Conservation (phyloP, 2,329 filamentous ascomycete genomes). For the Penicillium sp. region DNA sequence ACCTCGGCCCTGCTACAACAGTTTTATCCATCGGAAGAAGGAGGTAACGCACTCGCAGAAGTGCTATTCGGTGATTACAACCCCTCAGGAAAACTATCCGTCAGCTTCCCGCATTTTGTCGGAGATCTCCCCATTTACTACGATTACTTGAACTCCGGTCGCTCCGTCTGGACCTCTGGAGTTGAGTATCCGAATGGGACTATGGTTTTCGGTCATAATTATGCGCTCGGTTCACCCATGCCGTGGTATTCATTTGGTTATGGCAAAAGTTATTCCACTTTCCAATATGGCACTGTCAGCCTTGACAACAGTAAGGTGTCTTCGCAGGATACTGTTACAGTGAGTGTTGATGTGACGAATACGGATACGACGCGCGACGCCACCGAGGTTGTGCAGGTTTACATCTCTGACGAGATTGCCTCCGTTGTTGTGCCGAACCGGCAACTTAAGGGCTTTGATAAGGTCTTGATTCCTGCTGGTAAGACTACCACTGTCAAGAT, state of each 20-base stretch:
- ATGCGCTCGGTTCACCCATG: constrained; percentile 61
- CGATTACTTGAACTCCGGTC: constrained; percentile 69
- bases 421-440: constrained; percentile 66
- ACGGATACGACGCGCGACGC: constrained; percentile 54
- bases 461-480: constrained; percentile 62
- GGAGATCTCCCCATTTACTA: constrained; percentile 70
- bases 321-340: constrained; percentile 53
- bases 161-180: constrained; percentile 56
- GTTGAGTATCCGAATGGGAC: constrained; percentile 58
- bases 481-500: constrained; percentile 57
- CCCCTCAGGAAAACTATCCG: constrained; percentile 65
- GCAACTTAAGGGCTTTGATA: constrained; percentile 66
- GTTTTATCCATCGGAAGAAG: constrained; percentile 72
- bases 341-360: constrained; percentile 64
- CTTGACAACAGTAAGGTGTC: constrained; percentile 50
- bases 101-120: constrained; percentile 67
- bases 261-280: constrained; percentile 65
- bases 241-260: constrained; percentile 68
- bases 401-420: constrained; percentile 63
- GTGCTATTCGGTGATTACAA: constrained; percentile 65
- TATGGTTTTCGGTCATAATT: constrained; percentile 64
- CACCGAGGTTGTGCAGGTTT: constrained; percentile 68
- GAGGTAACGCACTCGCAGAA: constrained; percentile 65
- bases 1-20: constrained; percentile 69
- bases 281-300: constrained; percentile 50